Evolutionary conservation across 768 basidiomycete species (phyloP).

Genomic region (Amanita fuliginea): DNA sequence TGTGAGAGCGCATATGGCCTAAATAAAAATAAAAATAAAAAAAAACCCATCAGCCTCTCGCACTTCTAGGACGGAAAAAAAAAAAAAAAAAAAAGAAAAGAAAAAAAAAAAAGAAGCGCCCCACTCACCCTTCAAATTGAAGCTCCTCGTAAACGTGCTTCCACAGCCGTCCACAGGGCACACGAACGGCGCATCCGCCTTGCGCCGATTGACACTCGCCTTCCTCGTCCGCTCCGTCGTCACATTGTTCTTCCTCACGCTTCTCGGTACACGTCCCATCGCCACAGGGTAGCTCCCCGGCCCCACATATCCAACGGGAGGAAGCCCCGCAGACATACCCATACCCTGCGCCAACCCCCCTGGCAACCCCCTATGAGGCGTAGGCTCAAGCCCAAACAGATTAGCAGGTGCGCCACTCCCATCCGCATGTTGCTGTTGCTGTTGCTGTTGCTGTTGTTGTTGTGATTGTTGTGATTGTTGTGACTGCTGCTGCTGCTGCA

Average conservation of each 20-base stretch:
- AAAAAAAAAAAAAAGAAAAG: neutral
- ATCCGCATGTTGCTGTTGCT: neutral
- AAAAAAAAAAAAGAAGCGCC: constrained; percentile 3
- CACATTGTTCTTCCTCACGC: constrained; percentile 60
- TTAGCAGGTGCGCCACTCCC: too few species aligned
- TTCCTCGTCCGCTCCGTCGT: constrained; percentile 85
- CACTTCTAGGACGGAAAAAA: neutral
- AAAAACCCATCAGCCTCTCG: neutral
- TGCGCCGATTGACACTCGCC: constrained; percentile 76
- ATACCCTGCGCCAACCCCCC: neutral
- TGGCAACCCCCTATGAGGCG: neutral
- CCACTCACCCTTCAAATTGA: constrained; percentile 77
- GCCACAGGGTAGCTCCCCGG: neutral
- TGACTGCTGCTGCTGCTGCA: neutral
- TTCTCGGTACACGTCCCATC: neutral
- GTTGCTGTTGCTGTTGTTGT: neutral
- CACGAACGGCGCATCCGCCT: constrained; percentile 78
- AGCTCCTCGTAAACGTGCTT: constrained; percentile 84
- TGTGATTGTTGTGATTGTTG: neutral
- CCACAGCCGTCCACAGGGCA: constrained; percentile 79
- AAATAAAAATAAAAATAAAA: neutral
- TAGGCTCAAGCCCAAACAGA: neutral
- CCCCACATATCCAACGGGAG: neutral
- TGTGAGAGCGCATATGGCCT: constrained; percentile 93
- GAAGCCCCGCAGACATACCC: neutral